These are phyloP conservation scores for Hymenoscyphus salicellus DNA, from an alignment of 2,329 filamentous ascomycete species.

Conservation along the genomic window DNA sequence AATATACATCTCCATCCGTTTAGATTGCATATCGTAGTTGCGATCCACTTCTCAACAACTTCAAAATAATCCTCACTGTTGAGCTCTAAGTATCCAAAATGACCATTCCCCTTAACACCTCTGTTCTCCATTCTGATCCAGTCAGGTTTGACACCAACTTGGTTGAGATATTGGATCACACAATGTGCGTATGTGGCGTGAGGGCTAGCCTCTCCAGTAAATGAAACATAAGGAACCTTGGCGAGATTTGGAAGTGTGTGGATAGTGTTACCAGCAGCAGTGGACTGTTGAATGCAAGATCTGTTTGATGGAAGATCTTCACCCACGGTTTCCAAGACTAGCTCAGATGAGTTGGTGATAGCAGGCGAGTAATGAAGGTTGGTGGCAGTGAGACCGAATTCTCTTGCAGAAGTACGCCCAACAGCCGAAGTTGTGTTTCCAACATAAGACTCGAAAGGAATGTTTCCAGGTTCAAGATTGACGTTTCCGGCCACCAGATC, in stretches of 20 bases:
- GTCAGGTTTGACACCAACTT: background rate
- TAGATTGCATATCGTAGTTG: background rate
- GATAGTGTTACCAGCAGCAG: background rate
- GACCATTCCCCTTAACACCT: background rate
- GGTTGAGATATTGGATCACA: background rate
- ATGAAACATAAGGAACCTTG: constrained; percentile 1
- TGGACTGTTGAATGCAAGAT: background rate
- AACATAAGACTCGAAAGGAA: background rate
- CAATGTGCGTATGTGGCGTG: background rate
- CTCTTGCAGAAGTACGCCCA: background rate
- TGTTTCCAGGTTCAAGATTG: background rate
- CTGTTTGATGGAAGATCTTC: background rate
- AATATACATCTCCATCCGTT: constrained; percentile 3
- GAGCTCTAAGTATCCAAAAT: background rate
- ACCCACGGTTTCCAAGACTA: background rate
- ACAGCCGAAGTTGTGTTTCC: background rate
- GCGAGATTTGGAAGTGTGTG: background rate
- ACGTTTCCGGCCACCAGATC: background rate
- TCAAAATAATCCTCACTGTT: background rate
- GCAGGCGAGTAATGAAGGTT: background rate
- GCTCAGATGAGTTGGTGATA: background rate
- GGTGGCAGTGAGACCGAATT: background rate
- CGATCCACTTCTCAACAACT: background rate
- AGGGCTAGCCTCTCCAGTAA: background rate
- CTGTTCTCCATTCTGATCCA: background rate